Conservation (phyloP, 1,284 basidiomycete genomes). For the Ceratobasidium sp. region DNA sequence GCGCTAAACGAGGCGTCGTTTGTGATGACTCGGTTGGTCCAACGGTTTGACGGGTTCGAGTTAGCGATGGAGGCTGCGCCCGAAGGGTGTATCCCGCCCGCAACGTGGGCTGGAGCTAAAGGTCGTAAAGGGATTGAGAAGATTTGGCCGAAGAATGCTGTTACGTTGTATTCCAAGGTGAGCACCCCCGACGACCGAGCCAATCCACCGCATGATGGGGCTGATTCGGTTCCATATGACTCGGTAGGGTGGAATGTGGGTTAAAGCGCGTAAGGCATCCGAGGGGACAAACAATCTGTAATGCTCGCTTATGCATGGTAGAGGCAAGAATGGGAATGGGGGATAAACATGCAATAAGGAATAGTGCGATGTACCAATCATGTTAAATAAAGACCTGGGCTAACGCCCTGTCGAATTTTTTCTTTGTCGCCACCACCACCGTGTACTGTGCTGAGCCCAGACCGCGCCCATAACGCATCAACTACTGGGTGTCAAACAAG, state of each 20-base stretch:
- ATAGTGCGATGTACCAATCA: too few species aligned
- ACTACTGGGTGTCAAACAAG: conserved; percentile 39
- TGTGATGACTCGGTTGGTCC: conserved; percentile 40
- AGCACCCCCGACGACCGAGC: neutral
- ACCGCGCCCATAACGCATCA: neutral
- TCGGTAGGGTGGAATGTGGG: conserved; percentile 23
- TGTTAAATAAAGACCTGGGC: conserved; percentile 14
- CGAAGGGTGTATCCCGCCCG: conserved; percentile 39
- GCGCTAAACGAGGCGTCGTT: conserved; percentile 47
- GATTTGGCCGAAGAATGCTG: conserved; percentile 43
- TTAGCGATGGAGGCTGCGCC: conserved; percentile 49
- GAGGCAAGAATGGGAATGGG: neutral
- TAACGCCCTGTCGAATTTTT: conserved; percentile 16
- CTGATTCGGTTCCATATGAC: conserved; percentile 21
- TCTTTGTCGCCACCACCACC: conserved; percentile 32
- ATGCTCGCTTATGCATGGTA: neutral
- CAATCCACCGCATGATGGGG: neutral
- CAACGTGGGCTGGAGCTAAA: conserved; percentile 35
- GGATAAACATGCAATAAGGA: neutral
- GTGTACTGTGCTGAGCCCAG: conserved; percentile 6
- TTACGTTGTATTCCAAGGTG: conserved; percentile 48
- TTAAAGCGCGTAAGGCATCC: conserved; percentile 18
- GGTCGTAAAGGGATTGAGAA: conserved; percentile 45
- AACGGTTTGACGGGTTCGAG: conserved; percentile 44
- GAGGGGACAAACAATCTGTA: neutral